Percentiles rank a stretch among this genome's conserved stretches.
Conservation (phyloP, 164 flowering plant genomes). For the Tetracentron sinense region DNA sequence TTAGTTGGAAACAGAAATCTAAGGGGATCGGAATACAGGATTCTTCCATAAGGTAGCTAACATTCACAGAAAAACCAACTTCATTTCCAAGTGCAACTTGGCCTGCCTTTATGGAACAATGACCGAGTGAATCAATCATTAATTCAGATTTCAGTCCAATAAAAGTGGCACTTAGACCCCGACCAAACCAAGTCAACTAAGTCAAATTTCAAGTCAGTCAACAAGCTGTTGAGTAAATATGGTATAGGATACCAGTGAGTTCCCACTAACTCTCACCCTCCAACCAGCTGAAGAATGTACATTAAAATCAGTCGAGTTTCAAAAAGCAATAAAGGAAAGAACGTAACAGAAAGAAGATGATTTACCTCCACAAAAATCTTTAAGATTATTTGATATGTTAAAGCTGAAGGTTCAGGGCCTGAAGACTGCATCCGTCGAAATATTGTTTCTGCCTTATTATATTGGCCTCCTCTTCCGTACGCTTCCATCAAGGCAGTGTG, state of each 20-base stretch:
- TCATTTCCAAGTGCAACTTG: too few relatives aligned
- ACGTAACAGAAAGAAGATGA: not conserved
- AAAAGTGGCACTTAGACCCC: not conserved
- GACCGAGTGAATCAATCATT: too few relatives aligned
- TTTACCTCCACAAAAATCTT: conserved; percentile 81
- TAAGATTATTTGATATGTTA: conserved; percentile 92
- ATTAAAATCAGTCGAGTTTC: not conserved
- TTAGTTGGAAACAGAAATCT: too few relatives aligned
- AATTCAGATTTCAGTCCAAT: too few relatives aligned
- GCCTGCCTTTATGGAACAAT: too few relatives aligned
- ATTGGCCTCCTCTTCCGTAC: conserved; percentile 83
- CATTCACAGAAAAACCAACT: too few relatives aligned
- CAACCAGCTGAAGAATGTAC: not conserved
- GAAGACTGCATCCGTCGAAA: conserved; percentile 88
- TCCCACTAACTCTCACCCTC: not conserved
- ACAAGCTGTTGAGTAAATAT: not conserved
- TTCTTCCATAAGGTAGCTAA: too few relatives aligned
- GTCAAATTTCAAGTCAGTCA: not conserved
- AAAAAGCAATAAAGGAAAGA: not conserved
- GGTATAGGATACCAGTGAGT: not conserved
- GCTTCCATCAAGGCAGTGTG: conserved; percentile 97
- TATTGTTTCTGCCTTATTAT: conserved; percentile 75
- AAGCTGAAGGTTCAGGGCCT: conserved; percentile 92
- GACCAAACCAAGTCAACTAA: not conserved
- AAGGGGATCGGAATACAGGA: too few relatives aligned